These are phyloP conservation scores for Paramecium biaurelia DNA, from an alignment of 73 alveolate species.

Conservation along the genomic window DNA sequence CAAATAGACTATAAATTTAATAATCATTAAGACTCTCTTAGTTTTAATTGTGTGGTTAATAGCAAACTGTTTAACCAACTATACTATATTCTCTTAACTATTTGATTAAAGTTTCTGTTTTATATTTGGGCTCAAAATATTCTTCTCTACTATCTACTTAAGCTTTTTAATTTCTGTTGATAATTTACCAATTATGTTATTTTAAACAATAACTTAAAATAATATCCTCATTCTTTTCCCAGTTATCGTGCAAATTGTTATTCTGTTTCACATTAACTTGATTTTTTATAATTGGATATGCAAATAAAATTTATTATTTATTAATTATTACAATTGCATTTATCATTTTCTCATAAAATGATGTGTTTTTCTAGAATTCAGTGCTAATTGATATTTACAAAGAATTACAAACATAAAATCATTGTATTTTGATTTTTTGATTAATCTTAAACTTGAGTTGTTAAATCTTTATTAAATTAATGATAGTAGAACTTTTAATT, in stretches of 20 bases:
- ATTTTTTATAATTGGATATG: neutral
- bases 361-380: neutral
- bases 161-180: neutral
- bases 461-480: neutral
- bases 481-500: neutral
- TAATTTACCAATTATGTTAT: neutral
- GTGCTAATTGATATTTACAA: neutral
- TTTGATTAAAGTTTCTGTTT: neutral
- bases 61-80: neutral
- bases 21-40: neutral
- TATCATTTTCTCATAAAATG: neutral
- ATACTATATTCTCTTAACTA: neutral
- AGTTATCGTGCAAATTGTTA: neutral
- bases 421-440: too few species aligned
- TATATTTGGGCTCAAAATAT: neutral
- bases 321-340: neutral
- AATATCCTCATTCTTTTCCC: neutral
- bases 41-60: neutral
- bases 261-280: too few species aligned
- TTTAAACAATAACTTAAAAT: neutral
- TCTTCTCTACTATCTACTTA: neutral
- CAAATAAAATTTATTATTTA: neutral
- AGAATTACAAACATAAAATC: neutral
- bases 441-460: neutral
- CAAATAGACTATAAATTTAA: neutral